Evolutionary conservation across 805 yeast species (phyloP), one percentile per base, ranked within the genome.

Genomic region (Ogataea polymorpha): DNA sequence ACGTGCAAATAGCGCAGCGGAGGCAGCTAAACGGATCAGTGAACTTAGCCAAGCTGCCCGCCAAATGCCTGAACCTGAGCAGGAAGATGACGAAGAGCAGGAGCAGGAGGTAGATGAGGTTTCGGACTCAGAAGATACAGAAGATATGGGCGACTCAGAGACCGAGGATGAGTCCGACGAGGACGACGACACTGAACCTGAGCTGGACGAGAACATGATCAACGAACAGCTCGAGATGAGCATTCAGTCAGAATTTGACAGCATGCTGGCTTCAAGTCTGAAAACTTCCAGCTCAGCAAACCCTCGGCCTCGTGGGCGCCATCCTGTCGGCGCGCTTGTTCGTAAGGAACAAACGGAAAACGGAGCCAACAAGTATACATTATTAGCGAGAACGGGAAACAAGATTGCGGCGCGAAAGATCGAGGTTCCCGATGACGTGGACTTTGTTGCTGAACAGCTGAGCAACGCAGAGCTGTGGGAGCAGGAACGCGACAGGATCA

Each of bases 161-260:
- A 59, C 45, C 3, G 60, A 55, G 5, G 62, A 57, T 2, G 63
- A 51, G 4, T 58, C 54, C 5, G 58, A 53, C 23, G 67, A 64
- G 17, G 68, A 64, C 16, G 61, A 60, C 8, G 33, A 14, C 14
- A 18, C 16, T n/a, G 33, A 14, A 6, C 6, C 24, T n/a, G 33
- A 31, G 23, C 23, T 8, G 60, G 59, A 54, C 6, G 62, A 55
- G 8, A 59, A 48, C 12, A 56, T 50, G 16, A 55, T 58, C 12
- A 60, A 59, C n/a, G 53, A 50, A 8, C 60, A 51, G 27, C 56
- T 53, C 14, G 60, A 52, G 6, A 53, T 50, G 7, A 58, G 53
- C 9, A 48, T 84, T 35, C 87, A 81, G 27, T 69, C 62, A 37
- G 84, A 82, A 50, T 75, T 78, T 45, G 74, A 73, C 42, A 65